phyloP scores from a whole-genome alignment of 192 early-diverging fungal species.

The Coemansia sp. region DNA sequence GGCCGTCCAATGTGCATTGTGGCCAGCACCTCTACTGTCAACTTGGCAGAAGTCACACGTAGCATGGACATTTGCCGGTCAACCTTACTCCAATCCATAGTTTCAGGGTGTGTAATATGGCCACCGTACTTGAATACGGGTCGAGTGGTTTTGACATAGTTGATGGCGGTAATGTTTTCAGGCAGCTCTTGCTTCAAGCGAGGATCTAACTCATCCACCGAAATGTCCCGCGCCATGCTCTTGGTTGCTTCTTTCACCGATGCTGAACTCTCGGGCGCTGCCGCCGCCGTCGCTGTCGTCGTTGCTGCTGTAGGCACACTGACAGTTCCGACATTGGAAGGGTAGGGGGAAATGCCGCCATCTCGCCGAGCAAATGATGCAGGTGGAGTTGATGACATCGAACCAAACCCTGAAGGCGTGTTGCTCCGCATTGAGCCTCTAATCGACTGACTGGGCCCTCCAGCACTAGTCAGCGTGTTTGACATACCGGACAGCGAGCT shows the following conservation, averaged over 20 bases:
- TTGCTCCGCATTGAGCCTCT: slow-evolving; percentile 15
- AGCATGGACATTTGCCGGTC: slow-evolving; percentile 67
- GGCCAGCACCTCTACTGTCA: slow-evolving; percentile 62
- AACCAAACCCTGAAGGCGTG: slow-evolving; percentile 29
- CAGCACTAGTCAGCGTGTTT: slow-evolving; percentile 10
- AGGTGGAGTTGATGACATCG: slow-evolving; percentile 36
- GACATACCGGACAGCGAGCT: slow-evolving; percentile 13
- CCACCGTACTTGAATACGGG: slow-evolving; percentile 51
- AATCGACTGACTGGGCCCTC: slow-evolving; percentile 13
- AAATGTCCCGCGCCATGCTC: slow-evolving; percentile 9
- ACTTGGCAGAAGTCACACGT: slow-evolving; percentile 56
- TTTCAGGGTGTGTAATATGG: slow-evolving; percentile 42
- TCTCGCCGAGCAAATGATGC: slow-evolving; percentile 32
- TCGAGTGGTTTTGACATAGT: slow-evolving; percentile 48
- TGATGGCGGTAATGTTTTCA: slow-evolving; percentile 42
- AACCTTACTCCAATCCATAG: slow-evolving; percentile 56
- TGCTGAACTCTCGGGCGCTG: background rate
- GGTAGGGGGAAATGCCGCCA: slow-evolving; percentile 48
- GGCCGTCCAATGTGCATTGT: slow-evolving; percentile 66
- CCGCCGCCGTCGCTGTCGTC: slow-evolving; percentile 2
- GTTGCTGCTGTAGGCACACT: slow-evolving; percentile 14
- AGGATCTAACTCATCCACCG: slow-evolving; percentile 32
- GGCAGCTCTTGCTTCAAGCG: slow-evolving; percentile 31
- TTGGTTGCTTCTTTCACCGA: background rate
- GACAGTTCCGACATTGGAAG: slow-evolving; percentile 39